Conservation (phyloP, 768 basidiomycete genomes). For the Coprinopsis marcescibilis region DNA sequence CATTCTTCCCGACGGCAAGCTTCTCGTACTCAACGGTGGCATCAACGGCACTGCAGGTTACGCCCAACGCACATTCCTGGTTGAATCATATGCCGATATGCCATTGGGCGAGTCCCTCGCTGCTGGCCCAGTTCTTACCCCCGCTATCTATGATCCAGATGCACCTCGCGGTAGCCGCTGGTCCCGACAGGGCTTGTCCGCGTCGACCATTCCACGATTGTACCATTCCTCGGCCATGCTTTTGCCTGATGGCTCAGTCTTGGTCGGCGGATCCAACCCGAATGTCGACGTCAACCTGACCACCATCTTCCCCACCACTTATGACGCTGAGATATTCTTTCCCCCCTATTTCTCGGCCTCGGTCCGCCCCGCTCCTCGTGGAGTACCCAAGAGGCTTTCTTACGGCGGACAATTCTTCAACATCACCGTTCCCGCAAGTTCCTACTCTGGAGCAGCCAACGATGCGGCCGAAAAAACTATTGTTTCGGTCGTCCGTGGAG, state of each 20-base stretch:
- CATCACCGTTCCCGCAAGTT: constrained; percentile 57
- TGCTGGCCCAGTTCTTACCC: constrained; percentile 69
- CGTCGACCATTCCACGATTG: constrained; percentile 67
- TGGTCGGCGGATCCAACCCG: constrained; percentile 91
- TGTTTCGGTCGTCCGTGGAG: constrained; percentile 76
- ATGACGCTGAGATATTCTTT: constrained; percentile 85
- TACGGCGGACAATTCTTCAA: constrained; percentile 86
- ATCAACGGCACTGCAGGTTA: constrained; percentile 88
- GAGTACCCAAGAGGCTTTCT: constrained; percentile 64
- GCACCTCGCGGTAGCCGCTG: constrained; percentile 66
- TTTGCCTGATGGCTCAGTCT: constrained; percentile 78
- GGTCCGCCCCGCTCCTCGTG: constrained; percentile 62
- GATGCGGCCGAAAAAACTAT: constrained; percentile 68
- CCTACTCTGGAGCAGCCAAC: constrained; percentile 64
- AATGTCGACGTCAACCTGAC: constrained; percentile 72
- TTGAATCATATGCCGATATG: constrained; percentile 44
- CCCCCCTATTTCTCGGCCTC: constrained; percentile 77
- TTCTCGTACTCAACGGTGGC: constrained; percentile 83
- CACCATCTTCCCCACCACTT: constrained; percentile 69
- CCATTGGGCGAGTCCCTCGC: constrained; percentile 71
- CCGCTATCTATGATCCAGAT: constrained; percentile 81
- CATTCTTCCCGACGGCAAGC: constrained; percentile 67
- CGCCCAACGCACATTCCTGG: constrained; percentile 49
- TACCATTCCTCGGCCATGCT: constrained; percentile 94
- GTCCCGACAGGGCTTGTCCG: constrained; percentile 59